A percentile compares a stretch with the other conserved stretches of the same genome.
phyloP scores from a whole-genome alignment of 2,329 filamentous ascomycete genomes.

The Diaporthe longicolla region DNA sequence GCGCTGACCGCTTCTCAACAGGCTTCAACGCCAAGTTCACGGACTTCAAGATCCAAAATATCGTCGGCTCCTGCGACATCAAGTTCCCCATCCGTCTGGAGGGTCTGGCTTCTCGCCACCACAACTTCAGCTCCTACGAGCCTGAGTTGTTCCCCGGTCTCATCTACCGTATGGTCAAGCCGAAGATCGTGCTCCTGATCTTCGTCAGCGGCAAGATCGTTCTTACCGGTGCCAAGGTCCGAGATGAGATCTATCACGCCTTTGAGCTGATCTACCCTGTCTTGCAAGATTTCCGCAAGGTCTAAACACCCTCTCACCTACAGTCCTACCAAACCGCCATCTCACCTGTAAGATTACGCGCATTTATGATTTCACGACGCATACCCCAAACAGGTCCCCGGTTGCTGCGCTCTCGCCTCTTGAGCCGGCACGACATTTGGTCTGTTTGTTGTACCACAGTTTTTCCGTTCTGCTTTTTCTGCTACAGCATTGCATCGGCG shows the following conservation, averaged over 20 bases:
- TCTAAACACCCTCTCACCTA: conserved; percentile 53
- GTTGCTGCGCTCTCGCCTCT: conserved; percentile 29
- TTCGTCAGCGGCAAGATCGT: conserved; percentile 99
- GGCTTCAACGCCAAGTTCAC: conserved; percentile 99
- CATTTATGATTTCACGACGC: conserved; percentile 63
- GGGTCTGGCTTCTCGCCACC: conserved; percentile 94
- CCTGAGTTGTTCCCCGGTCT: conserved; percentile 98
- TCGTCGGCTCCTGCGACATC: conserved; percentile 98
- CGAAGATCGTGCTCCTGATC: conserved; percentile 97
- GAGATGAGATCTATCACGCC: conserved; percentile 97
- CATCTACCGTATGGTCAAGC: conserved; percentile 99
- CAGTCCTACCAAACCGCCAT: conserved; percentile 28
- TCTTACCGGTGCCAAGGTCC: conserved; percentile 95
- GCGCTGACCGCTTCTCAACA: conserved; percentile 2
- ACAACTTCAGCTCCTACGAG: conserved; percentile 99
- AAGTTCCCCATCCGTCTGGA: conserved; percentile 99
- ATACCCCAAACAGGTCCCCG: conserved; percentile 41
- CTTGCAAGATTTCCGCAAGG: conserved; percentile 79
- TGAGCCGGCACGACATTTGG: conserved; percentile 34
- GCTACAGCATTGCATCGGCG: conserved; percentile 62
- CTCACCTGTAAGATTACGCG: conserved; percentile 44
- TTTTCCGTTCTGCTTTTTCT: conserved; percentile 40
- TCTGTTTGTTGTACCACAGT: conserved; percentile 47
- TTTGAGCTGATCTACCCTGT: conserved; percentile 99
- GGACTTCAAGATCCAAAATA: conserved; percentile 99